Evolutionary conservation across 225 moss, liverwort and hornwort genomes (phyloP).

Genomic region (Anthoceros angustus): DNA sequence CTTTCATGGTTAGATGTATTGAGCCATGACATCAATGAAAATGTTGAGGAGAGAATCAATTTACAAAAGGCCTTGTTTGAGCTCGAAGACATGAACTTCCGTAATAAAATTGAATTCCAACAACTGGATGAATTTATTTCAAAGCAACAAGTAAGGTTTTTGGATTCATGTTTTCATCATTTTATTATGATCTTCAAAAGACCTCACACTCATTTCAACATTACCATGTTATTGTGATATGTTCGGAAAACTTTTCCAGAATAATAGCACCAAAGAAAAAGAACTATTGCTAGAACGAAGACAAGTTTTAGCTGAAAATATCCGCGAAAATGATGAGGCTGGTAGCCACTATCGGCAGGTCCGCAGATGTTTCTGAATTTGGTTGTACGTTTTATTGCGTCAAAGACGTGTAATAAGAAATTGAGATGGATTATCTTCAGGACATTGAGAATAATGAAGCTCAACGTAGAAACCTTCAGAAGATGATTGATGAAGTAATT

Average conservation of each 20-base stretch:
- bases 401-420: neutral
- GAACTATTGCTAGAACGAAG: constrained; percentile 48
- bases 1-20: constrained; percentile 71
- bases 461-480: constrained; percentile 63
- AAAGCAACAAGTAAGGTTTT: constrained; percentile 18
- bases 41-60: constrained; percentile 71
- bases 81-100: constrained; percentile 69
- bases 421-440: constrained; percentile 9
- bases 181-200: no score
- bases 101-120: constrained; percentile 60
- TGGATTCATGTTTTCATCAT: neutral
- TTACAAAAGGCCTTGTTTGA: constrained; percentile 81
- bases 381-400: neutral
- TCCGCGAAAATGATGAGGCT: constrained; percentile 75
- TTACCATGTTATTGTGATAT: neutral
- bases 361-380: neutral
- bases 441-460: constrained; percentile 69
- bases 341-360: constrained; percentile 69
- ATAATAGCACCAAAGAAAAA: constrained; percentile 16
- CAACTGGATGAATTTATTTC: constrained; percentile 60
- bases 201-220: no score
- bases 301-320: constrained; percentile 67
- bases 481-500: constrained; percentile 62
- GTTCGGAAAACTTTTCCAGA: neutral
- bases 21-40: constrained; percentile 75